Evolutionary conservation across 345 rosid genomes (phyloP).

Genomic region (Raphanus sativus): DNA sequence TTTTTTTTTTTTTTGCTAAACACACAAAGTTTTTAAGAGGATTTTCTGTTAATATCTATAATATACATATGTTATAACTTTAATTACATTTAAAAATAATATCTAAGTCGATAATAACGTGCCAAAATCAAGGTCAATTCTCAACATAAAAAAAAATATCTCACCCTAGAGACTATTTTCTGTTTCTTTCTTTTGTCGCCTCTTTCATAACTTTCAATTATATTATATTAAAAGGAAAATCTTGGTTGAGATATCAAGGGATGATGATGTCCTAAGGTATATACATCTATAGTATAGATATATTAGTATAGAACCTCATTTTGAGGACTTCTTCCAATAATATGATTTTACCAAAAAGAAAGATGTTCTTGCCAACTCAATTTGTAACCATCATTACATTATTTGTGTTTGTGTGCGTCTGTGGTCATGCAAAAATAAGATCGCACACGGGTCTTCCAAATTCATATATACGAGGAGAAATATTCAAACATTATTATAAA

Average conservation of each 20-base stretch:
- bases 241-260: not conserved
- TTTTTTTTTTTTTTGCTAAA: no score
- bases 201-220: not conserved
- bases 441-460: slow-evolving; percentile 17
- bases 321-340: not conserved
- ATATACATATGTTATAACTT: not conserved
- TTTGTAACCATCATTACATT: not conserved
- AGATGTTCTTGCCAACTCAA: not conserved
- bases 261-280: not conserved
- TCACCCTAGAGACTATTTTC: not conserved
- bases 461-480: slow-evolving; percentile 24
- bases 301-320: not conserved
- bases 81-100: not conserved
- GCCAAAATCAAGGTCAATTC: not conserved
- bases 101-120: not conserved
- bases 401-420: not conserved
- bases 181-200: not conserved
- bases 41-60: not conserved
- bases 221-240: not conserved
- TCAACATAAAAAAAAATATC: not conserved
- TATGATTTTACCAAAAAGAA: not conserved
- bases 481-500: not conserved
- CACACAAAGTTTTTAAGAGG: not conserved
- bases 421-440: slow-evolving; percentile 17
- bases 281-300: not conserved